Base-by-base conservation (phyloP, 129 eudicot genomes). In the Mikania micrantha region DNA sequence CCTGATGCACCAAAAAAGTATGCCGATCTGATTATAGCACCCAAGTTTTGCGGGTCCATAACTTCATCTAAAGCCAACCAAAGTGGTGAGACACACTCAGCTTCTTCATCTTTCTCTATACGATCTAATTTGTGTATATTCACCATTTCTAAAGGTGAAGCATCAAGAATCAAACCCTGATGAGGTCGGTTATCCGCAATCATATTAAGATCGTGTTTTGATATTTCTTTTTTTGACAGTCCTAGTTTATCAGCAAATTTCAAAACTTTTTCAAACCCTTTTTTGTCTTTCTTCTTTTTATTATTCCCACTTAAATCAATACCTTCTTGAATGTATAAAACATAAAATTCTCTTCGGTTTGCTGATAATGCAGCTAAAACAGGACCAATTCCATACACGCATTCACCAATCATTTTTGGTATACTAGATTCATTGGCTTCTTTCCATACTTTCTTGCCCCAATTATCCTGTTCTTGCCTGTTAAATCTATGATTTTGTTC, bases 11-110 rank as follows among this genome's bases (percentile, higher is more conserved):
- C 99, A 39, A 94, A 94, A 40, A 89, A 94, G 62, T 94, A 94
- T 0, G 99, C 70, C 2, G 99, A 94, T 25, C 99, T 74, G 31
- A 94, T 83, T 12, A 94, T 94, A 8, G 99, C 99, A 54, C 99
- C 99, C 49, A 94, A 64, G 74, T 94, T 94, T 72, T 94, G 99
- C 7, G 99, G 99, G 58, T 90, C 99, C 44, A 94, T 94, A 24
- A 94, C 97, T 76, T 94, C 99, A 38, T 94, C 99, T 65, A 94
- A 78, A 4, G 97, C 99, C 49, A 94, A 77, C 99, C 99, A 94
- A 75, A 94, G 87, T 8, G 83, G 95, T 5, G 77, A 76, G 24
- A 32, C 60, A 39, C 67, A 85, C 59, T 36, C 75, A 34, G 60
- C 36, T 7, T 22, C 53, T 67, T 10, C 72, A n/a, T 78, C 87